These are phyloP conservation scores for Klebsormidium nitens DNA, from an alignment of 139 green algal genomes.

Conservation along the genomic window DNA sequence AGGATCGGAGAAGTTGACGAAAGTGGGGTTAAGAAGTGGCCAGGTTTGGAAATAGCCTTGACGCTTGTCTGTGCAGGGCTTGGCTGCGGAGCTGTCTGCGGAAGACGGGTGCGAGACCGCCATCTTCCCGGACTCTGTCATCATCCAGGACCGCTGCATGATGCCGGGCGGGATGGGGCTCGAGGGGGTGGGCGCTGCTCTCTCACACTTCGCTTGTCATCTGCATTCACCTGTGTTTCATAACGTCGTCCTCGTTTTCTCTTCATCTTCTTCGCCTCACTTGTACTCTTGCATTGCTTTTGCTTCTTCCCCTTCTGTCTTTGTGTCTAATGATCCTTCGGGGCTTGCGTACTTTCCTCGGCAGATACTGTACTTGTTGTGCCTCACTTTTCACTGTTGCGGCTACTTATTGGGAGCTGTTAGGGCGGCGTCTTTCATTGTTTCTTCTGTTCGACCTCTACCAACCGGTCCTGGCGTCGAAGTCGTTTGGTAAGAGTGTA, in stretches of 20 bases:
- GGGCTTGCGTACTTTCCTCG: too few species aligned
- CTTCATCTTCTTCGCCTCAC: not conserved
- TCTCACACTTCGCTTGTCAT: not conserved
- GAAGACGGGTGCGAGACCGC: constrained; percentile 40
- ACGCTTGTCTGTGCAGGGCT: constrained; percentile 4
- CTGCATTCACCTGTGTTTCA: not conserved
- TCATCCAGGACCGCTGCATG: constrained; percentile 26
- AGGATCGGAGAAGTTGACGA: too few species aligned
- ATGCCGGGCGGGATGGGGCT: constrained; percentile 18
- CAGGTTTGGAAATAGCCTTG: too few species aligned
- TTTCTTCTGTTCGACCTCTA: too few species aligned
- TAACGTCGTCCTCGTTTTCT: not conserved
- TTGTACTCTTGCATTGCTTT: not conserved
- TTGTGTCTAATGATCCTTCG: too few species aligned
- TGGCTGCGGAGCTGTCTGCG: constrained; percentile 26
- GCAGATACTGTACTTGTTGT: too few species aligned
- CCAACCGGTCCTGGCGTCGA: too few species aligned
- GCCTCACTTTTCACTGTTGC: too few species aligned
- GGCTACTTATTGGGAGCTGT: too few species aligned
- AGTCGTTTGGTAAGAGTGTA: too few species aligned
- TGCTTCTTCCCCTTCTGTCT: constrained; percentile 1
- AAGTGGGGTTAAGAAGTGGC: too few species aligned
- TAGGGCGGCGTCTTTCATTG: too few species aligned
- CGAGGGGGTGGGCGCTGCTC: not conserved
- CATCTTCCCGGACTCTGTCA: constrained; percentile 41